A percentile compares a stretch with the other conserved stretches of the same genome.
Evolutionary conservation across 768 basidiomycete genomes (phyloP).

Genomic region (Calocybe indica): DNA sequence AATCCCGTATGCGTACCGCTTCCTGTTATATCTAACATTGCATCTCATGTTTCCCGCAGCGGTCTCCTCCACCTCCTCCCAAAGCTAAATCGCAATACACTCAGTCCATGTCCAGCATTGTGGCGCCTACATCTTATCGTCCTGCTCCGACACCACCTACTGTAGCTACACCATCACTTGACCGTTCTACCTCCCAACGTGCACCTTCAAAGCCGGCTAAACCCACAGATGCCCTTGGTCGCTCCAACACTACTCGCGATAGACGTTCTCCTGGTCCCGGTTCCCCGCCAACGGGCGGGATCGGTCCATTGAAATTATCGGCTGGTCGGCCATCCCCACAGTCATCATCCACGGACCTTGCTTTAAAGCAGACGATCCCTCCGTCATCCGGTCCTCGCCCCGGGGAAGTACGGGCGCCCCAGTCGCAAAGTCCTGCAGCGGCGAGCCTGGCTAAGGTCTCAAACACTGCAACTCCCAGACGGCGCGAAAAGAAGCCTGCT

Average conservation of each 20-base stretch:
- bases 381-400: conserved; percentile 4
- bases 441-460: conserved; percentile 61
- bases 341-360: conserved; percentile 54
- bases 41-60: conserved; percentile 19
- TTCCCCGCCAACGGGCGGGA: conserved; percentile 25
- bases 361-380: conserved; percentile 28
- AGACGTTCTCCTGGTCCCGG: conserved; percentile 42
- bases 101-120: conserved; percentile 19
- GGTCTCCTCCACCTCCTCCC: conserved; percentile 46
- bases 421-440: conserved; percentile 57
- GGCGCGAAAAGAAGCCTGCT: conserved; percentile 77
- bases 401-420: conserved; percentile 34
- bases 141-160: conserved; percentile 73
- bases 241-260: conserved; percentile 67
- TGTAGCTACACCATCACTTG: conserved; percentile 60
- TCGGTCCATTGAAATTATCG: conserved; percentile 40
- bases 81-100: conserved; percentile 29
- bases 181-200: conserved; percentile 85
- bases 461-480: conserved; percentile 75
- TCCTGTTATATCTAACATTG: conserved; percentile 10
- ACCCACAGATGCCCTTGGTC: conserved; percentile 43
- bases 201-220: conserved; percentile 51
- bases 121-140: conserved; percentile 56
- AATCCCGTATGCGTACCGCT: conserved; percentile 42
- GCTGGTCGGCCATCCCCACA: conserved; percentile 22